Conservation (phyloP, 1,284 basidiomycete species). For the Ceratobasidium theobromae region DNA sequence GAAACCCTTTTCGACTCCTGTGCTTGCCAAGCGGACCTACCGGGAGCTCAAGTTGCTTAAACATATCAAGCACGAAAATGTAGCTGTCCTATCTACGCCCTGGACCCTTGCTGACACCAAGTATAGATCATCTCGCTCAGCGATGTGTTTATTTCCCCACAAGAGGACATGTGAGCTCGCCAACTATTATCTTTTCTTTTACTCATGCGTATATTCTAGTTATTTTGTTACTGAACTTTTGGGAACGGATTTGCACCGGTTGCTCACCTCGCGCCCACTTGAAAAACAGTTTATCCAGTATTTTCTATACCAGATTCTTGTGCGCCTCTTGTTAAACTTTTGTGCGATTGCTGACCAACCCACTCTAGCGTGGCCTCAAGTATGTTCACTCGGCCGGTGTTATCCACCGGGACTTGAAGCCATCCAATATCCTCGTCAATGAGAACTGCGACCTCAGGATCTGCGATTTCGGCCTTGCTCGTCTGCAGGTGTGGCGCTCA, state of each 20-base stretch:
- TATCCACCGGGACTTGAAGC: slow-evolving; percentile 98
- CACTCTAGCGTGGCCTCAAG: slow-evolving; percentile 85
- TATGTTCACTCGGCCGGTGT: slow-evolving; percentile 99
- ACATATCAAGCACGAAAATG: slow-evolving; percentile 99
- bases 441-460: slow-evolving; percentile 99
- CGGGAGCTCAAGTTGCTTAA: slow-evolving; percentile 98
- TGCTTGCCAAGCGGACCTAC: slow-evolving; percentile 97
- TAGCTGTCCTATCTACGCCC: slow-evolving; percentile 41
- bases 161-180: slow-evolving; percentile 85
- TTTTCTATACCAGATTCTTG: slow-evolving; percentile 98
- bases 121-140: slow-evolving; percentile 97
- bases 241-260: slow-evolving; percentile 95
- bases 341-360: background rate
- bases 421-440: slow-evolving; percentile 99
- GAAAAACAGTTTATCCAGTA: slow-evolving; percentile 99
- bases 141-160: slow-evolving; percentile 98
- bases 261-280: slow-evolving; percentile 92
- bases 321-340: slow-evolving; percentile 45
- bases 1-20: slow-evolving; percentile 97
- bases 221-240: slow-evolving; percentile 99
- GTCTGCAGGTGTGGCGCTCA: slow-evolving; percentile 49
- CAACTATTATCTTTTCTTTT: background rate
- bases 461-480: slow-evolving; percentile 97
- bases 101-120: background rate
- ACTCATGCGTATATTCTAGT: slow-evolving; percentile 47